A percentile compares a stretch with the other conserved stretches of the same genome.
Evolutionary conservation across 78 protist species (phyloP).

Genomic region (Dictyostelium brefeldianum): DNA sequence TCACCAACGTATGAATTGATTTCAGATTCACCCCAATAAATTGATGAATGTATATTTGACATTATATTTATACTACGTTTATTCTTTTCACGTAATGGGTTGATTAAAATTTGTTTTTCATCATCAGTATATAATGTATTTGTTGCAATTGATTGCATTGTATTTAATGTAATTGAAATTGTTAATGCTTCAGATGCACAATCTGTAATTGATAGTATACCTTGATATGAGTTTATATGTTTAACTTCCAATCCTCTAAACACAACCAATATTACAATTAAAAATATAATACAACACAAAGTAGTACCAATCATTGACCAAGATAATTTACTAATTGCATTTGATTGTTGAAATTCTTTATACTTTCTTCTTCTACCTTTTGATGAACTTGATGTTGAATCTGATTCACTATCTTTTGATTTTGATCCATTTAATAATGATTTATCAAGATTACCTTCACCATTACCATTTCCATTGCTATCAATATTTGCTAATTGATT

Average conservation of each 20-base stretch:
- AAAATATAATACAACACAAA: not conserved
- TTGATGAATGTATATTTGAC: constrained; percentile 42
- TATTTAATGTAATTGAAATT: not conserved
- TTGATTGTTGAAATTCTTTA: constrained; percentile 51
- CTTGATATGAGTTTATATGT: constrained; percentile 34
- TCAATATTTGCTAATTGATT: constrained; percentile 16
- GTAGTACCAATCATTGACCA: constrained; percentile 43
- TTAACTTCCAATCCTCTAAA: constrained; percentile 2
- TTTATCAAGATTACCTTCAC: not conserved
- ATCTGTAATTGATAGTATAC: constrained; percentile 40
- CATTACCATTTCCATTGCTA: too few species aligned
- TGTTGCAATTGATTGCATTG: not conserved
- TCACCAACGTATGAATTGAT: constrained; percentile 25
- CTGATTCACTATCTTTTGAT: constrained; percentile 29
- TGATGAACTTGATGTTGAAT: constrained; percentile 14
- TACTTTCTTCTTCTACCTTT: not conserved
- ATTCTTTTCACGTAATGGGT: too few species aligned
- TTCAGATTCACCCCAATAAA: too few species aligned
- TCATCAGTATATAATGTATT: too few species aligned
- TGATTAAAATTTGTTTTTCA: too few species aligned
- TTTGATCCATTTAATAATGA: not conserved
- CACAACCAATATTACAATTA: constrained; percentile 11
- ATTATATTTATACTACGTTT: not conserved
- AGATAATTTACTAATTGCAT: constrained; percentile 38
- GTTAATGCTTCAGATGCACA: constrained; percentile 3